phyloP scores from a whole-genome alignment of 495 filamentous ascomycete genomes.

The Neohortaea acidophila region DNA sequence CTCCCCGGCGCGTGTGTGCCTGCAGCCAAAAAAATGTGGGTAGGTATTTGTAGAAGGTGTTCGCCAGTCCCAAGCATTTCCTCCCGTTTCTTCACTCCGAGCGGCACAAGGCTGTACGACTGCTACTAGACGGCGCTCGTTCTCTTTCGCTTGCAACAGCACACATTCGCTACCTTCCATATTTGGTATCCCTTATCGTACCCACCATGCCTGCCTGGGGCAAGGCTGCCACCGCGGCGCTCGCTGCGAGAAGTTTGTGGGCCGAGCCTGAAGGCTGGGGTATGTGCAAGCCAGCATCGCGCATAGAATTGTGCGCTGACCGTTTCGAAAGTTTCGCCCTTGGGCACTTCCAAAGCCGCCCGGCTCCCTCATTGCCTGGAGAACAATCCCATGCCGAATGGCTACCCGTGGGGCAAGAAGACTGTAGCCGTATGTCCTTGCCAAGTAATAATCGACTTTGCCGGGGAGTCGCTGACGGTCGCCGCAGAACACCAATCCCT shows the following conservation, averaged over 20 bases:
- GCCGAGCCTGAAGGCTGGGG: background rate
- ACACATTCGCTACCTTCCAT: too few relatives aligned
- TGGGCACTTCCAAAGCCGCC: constrained; percentile 8
- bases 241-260: background rate
- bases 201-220: background rate
- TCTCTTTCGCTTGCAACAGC: too few relatives aligned
- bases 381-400: constrained; percentile 18
- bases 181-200: too few relatives aligned
- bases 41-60: too few relatives aligned
- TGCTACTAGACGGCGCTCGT: too few relatives aligned
- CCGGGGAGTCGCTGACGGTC: background rate
- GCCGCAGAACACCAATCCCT: constrained; percentile 21
- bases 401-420: constrained; percentile 17
- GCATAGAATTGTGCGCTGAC: background rate
- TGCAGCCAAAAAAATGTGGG: too few relatives aligned
- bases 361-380: constrained; percentile 5
- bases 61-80: too few relatives aligned
- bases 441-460: background rate
- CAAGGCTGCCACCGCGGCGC: background rate
- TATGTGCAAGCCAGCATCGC: background rate
- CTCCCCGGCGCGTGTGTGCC: too few relatives aligned
- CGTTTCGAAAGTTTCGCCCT: constrained; percentile 3
- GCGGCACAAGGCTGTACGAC: too few relatives aligned
- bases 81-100: too few relatives aligned
- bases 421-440: background rate